phyloP scores from a whole-genome alignment of 768 basidiomycete genomes.

The Boletus rex-veris region DNA sequence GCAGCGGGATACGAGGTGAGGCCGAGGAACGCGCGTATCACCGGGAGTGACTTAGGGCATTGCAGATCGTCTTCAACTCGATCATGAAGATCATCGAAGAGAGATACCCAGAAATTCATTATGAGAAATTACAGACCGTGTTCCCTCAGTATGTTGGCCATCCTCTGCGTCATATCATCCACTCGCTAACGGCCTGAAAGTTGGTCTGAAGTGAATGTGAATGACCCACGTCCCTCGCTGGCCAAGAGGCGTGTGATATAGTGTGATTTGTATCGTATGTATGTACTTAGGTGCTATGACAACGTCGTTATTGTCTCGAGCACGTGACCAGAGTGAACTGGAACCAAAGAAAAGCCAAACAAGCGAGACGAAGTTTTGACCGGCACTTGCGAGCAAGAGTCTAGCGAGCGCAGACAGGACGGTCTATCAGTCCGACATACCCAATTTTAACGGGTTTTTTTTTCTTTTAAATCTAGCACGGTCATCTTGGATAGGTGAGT shows the following conservation, averaged over 20 bases:
- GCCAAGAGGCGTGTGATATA: constrained; percentile 16
- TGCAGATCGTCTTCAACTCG: constrained; percentile 62
- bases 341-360: constrained; percentile 46
- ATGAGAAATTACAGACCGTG: constrained; percentile 53
- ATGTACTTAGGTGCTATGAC: constrained; percentile 7
- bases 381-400: neutral
- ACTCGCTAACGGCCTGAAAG: constrained; percentile 13
- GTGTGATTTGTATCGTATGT: neutral
- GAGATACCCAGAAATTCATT: constrained; percentile 66
- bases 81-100: constrained; percentile 54
- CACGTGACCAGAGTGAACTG: constrained; percentile 50
- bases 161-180: neutral
- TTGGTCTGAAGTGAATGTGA: constrained; percentile 22
- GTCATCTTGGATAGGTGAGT: constrained; percentile 14
- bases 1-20: constrained; percentile 70
- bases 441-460: neutral
- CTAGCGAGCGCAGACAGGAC: constrained; percentile 2
- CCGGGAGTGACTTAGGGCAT: neutral
- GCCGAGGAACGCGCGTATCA: constrained; percentile 1
- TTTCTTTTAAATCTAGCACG: constrained; percentile 10
- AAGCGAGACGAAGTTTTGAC: constrained; percentile 11
- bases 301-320: constrained; percentile 13
- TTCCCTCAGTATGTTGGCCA: constrained; percentile 55
- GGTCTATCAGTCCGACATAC: constrained; percentile 21
- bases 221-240: constrained; percentile 22